Conservation (phyloP, 1,284 basidiomycete species). For the Limonomyces culmigenus region DNA sequence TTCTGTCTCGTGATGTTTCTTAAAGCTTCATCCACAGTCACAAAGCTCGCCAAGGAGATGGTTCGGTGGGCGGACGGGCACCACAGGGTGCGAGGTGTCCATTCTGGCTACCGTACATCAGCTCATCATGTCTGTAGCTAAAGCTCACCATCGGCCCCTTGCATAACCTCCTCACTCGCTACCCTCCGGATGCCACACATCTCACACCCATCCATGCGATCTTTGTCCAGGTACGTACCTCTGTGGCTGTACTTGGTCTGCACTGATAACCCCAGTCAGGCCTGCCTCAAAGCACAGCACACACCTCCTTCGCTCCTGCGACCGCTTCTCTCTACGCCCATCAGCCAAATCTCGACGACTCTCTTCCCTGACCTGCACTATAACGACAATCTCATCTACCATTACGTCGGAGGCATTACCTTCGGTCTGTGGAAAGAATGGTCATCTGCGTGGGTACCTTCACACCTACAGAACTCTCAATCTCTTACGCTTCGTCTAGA, state of each 20-base stretch:
- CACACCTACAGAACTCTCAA: background rate
- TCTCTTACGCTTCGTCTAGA: background rate
- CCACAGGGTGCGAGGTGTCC: no score
- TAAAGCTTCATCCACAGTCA: slow-evolving; percentile 12
- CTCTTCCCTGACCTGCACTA: slow-evolving; percentile 42
- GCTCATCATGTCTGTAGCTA: no score
- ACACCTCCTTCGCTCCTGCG: slow-evolving; percentile 27
- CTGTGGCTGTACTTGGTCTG: background rate
- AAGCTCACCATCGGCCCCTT: slow-evolving; percentile 40
- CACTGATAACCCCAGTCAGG: slow-evolving; percentile 8
- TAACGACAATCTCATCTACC: slow-evolving; percentile 61
- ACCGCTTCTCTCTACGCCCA: slow-evolving; percentile 37
- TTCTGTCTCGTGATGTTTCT: background rate
- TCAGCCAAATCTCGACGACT: slow-evolving; percentile 35
- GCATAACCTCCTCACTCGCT: slow-evolving; percentile 38
- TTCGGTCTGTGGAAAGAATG: slow-evolving; percentile 44
- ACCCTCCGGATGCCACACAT: slow-evolving; percentile 33
- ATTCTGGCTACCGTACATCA: no score
- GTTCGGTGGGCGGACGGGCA: slow-evolving; percentile 6
- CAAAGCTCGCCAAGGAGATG: slow-evolving; percentile 17
- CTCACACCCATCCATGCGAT: slow-evolving; percentile 55
- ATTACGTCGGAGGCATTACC: slow-evolving; percentile 56
- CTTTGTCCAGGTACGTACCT: slow-evolving; percentile 20
- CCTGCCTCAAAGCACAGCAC: slow-evolving; percentile 28
- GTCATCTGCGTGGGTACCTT: slow-evolving; percentile 25